Evolutionary conservation across 805 yeast species (phyloP).

Genomic region (Clavispora phyllophila): DNA sequence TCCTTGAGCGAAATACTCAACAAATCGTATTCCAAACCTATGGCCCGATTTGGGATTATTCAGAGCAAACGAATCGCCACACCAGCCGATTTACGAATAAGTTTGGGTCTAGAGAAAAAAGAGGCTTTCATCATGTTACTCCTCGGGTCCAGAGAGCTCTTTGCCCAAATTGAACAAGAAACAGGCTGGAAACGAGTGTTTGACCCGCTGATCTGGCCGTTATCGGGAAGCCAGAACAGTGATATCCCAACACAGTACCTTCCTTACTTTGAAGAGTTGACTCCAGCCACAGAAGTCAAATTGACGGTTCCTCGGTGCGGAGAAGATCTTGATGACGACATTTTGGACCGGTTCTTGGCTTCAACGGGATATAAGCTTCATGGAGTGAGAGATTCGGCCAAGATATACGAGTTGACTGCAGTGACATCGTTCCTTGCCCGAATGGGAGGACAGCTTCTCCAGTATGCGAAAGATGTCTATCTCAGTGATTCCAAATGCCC

Average conservation of each 20-base stretch:
- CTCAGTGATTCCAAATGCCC: slow-evolving; percentile 9
- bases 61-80: slow-evolving; percentile 36
- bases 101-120: slow-evolving; percentile 3
- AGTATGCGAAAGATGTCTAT: slow-evolving; percentile 16
- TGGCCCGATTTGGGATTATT: slow-evolving; percentile 40
- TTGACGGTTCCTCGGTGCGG: slow-evolving; percentile 14
- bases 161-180: slow-evolving; percentile 18
- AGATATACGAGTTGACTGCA: slow-evolving; percentile 43
- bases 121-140: slow-evolving; percentile 20
- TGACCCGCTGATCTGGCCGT: slow-evolving; percentile 12
- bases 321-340: slow-evolving; percentile 13
- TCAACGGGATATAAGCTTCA: neutral
- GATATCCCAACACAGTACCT: slow-evolving; percentile 23
- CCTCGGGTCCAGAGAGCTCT: slow-evolving; percentile 21
- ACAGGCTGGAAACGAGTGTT: slow-evolving; percentile 24
- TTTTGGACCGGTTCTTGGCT: slow-evolving; percentile 12
- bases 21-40: slow-evolving; percentile 46
- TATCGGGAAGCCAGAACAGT: slow-evolving; percentile 18
- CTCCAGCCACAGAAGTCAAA: slow-evolving; percentile 10
- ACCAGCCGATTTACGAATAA: slow-evolving; percentile 17
- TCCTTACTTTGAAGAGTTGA: slow-evolving; percentile 17
- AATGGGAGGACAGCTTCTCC: slow-evolving; percentile 27
- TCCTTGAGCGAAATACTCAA: slow-evolving; percentile 34
- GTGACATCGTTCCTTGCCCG: slow-evolving; percentile 47
- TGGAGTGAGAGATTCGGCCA: neutral